Evolutionary conservation across 2,329 filamentous ascomycete species (phyloP), one percentile per base, ranked within the genome.

Genomic region (Nemania diffusa): DNA sequence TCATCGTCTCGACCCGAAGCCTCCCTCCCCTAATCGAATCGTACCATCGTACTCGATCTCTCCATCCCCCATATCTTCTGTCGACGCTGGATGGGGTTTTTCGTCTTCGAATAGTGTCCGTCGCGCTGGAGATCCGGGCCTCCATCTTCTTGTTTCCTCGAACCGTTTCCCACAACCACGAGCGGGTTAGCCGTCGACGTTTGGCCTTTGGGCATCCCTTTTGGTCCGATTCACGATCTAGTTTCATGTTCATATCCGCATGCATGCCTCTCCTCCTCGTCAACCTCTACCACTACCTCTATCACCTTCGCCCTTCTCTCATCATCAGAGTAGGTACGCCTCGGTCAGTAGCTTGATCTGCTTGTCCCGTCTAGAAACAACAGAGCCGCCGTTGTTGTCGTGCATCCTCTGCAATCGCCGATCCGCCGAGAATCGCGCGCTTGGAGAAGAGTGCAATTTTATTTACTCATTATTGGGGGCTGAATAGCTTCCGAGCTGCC

Each of bases 111-210:
- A 71, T 76, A 76, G 74, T 71, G 72, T 75, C 74, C 73, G 73
- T 65, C 70, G 74, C 72, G 73, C 73, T 75, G 74, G 74, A 75
- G 73, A 76, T 75, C 73, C 73, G 73, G 74, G 73, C 74, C 74
- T 76, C 74, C 74, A 71, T 69, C 62, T 59, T 67, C n/a, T 68
- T 64, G 29, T 58, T 67, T 50, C 57, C 61, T 56, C 63, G 59
- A 65, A 44, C 57, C 62, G 62, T 67, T 60, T 65, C 64, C 27
- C 62, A 64, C 62, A 27, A 57, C 40, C 53, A 56, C 63, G 57
- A 64, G 56, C 50, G 65, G 61, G 66, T 53, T 56, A 66, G 70
- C 69, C 67, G 71, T 72, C 70, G 75, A 74, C 71, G 73, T 76
- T 75, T 75, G 73, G 67, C 58, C 44, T 65, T 61, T 67, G 64